Conservation (phyloP, 1,284 basidiomycete species). For the Leucoagaricus sp. region DNA sequence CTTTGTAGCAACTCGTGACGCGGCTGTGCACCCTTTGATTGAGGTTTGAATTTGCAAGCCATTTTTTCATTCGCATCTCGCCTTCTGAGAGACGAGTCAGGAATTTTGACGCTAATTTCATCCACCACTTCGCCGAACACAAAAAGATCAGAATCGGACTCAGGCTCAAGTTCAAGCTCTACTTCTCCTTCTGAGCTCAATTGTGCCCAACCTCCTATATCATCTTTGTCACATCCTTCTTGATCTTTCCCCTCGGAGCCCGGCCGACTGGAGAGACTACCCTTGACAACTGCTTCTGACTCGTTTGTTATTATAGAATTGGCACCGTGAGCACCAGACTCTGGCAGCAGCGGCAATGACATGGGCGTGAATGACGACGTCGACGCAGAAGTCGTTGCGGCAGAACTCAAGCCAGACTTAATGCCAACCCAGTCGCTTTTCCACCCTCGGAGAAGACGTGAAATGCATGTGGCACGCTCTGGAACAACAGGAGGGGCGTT, state of each 20-base stretch:
- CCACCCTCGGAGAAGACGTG: background rate
- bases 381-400: background rate
- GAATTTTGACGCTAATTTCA: background rate
- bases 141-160: constrained; percentile 1
- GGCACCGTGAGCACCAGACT: background rate
- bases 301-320: background rate
- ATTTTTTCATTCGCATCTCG: too few relatives aligned
- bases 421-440: background rate
- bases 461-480: background rate
- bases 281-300: background rate
- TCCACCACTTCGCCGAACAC: background rate
- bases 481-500: background rate
- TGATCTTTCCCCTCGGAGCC: constrained; percentile 5
- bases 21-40: background rate
- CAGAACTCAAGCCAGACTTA: background rate
- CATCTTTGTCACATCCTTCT: background rate
- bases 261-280: background rate
- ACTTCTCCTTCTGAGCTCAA: constrained; percentile 13
- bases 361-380: background rate
- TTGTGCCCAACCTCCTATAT: background rate
- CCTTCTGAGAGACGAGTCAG: background rate
- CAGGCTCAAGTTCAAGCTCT: constrained; percentile 10
- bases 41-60: background rate
- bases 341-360: background rate
- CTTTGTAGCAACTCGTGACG: background rate